Evolutionary conservation across 1,284 basidiomycete genomes (phyloP), one percentile per base, ranked within the genome.

Genomic region (Austroboletus niveus): DNA sequence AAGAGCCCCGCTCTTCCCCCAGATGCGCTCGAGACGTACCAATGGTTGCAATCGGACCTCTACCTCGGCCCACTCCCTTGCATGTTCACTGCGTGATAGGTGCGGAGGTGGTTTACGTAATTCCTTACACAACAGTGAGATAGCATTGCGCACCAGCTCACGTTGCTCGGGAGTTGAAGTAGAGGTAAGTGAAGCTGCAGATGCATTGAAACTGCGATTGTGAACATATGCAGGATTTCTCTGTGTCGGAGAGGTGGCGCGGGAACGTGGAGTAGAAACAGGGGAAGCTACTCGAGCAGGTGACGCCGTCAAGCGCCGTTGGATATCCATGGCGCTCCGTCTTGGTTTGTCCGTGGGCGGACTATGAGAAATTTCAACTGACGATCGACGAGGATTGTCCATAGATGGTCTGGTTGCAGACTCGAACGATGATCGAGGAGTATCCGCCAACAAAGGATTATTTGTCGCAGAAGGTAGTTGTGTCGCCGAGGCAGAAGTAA

Each of bases 41-140:
- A 93, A 69, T 3, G 77, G 69, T 10, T 80, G 72, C 57, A 87
- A 70, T 45, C 88, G 76, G 15, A 79, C 70, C 68, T 92, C 88
- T 9, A 91, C 85, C 61, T 89, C 84, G 49, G 85, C 84, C 79
- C 81, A 86, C 51, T 85, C 84, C 59, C 72, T 74, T 42, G 73
- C 61, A 24, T 74, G 75, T 27, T 79, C 76, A 11, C 71, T 73
- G 48, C 75, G 74, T 47, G 69, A 73, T 61, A 79, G 67, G 58
- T 82, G 78, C 3, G 69, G 61, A 24, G 84, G 81, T 4, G 84
- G 78, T 58, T 78, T 78, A 47, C 79, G 65, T 63, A 85, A 73
- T 61, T 87, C 84, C 58, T 76, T 82, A 68, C 85, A 85, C 34
- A 89, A 66, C 62, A 85, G 66, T 1, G 79, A 75, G 8, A 76